Conservation (phyloP, 192 early-diverging fungal species). For the Geranomyces variabilis region DNA sequence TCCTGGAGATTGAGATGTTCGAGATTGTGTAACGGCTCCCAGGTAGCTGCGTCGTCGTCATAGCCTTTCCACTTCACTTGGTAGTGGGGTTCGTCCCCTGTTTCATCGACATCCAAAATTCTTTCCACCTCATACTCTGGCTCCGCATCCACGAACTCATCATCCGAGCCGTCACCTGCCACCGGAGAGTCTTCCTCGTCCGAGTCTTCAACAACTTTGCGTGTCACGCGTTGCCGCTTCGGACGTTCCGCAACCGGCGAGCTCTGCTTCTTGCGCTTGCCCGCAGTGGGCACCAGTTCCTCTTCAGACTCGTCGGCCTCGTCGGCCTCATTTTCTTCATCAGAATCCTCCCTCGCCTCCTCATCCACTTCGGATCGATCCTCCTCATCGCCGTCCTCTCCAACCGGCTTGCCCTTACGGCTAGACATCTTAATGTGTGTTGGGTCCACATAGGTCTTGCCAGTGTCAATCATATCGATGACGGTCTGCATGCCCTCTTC, state of each 20-base stretch:
- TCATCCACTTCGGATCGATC: constrained; percentile 7
- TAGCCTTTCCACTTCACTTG: constrained; percentile 17
- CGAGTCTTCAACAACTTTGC: constrained; percentile 4
- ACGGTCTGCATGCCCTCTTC: constrained; percentile 14
- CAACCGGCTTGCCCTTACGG: constrained; percentile 1
- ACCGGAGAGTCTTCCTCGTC: neutral
- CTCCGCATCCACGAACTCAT: constrained; percentile 31
- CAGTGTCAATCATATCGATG: constrained; percentile 18
- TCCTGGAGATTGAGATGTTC: neutral
- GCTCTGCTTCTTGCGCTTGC: neutral
- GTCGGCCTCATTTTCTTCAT: constrained; percentile 13
- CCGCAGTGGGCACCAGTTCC: neutral
- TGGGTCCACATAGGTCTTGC: neutral
- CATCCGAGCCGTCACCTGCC: constrained; percentile 25
- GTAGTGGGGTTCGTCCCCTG: neutral
- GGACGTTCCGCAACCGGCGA: neutral
- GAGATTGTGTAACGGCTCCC: neutral
- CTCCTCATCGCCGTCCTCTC: constrained; percentile 22
- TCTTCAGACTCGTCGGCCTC: neutral
- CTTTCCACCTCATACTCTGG: constrained; percentile 25
- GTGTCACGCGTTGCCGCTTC: neutral
- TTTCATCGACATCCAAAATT: neutral
- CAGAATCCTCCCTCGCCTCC: neutral
- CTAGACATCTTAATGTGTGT: constrained; percentile 4
- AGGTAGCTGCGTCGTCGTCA: constrained; percentile 1